Evolutionary conservation across 805 yeast genomes (phyloP).

Genomic region (Pichia cabralensis): DNA sequence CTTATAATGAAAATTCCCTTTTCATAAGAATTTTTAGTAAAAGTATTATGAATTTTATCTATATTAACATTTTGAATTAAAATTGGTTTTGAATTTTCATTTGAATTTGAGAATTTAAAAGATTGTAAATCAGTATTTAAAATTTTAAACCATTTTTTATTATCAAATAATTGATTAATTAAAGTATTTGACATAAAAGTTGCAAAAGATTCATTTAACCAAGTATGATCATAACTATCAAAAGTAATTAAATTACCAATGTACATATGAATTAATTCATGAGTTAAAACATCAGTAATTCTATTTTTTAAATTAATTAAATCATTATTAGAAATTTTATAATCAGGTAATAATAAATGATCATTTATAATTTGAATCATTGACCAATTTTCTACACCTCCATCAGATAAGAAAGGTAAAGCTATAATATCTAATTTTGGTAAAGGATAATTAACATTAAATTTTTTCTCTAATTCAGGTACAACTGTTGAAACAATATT

Average conservation of each 20-base stretch:
- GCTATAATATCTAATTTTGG: slow-evolving; percentile 58
- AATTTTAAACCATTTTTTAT: slow-evolving; percentile 26
- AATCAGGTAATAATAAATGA: slow-evolving; percentile 33
- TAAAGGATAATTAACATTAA: slow-evolving; percentile 43
- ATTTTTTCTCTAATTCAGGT: slow-evolving; percentile 36
- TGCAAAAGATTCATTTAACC: slow-evolving; percentile 76
- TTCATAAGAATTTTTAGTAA: slow-evolving; percentile 42
- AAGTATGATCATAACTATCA: slow-evolving; percentile 56
- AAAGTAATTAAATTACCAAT: slow-evolving; percentile 60
- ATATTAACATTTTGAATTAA: slow-evolving; percentile 28
- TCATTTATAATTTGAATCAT: slow-evolving; percentile 49
- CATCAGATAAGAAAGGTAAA: slow-evolving; percentile 62
- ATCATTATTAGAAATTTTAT: slow-evolving; percentile 13
- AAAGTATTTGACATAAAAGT: slow-evolving; percentile 50
- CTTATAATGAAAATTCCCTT: slow-evolving; percentile 49
- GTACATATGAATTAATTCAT: slow-evolving; percentile 77
- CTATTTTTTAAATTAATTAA: slow-evolving; percentile 14
- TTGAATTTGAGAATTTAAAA: slow-evolving; percentile 23
- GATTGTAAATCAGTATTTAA: slow-evolving; percentile 18
- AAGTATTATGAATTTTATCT: slow-evolving; percentile 35
- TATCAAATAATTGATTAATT: slow-evolving; percentile 19
- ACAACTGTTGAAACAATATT: slow-evolving; percentile 36
- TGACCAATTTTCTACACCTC: slow-evolving; percentile 78
- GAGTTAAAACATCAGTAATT: slow-evolving; percentile 50
- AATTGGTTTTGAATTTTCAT: slow-evolving; percentile 30